Base-by-base conservation (phyloP, 2,329 filamentous ascomycete genomes). In the Dothideomycetidae sp. region DNA sequence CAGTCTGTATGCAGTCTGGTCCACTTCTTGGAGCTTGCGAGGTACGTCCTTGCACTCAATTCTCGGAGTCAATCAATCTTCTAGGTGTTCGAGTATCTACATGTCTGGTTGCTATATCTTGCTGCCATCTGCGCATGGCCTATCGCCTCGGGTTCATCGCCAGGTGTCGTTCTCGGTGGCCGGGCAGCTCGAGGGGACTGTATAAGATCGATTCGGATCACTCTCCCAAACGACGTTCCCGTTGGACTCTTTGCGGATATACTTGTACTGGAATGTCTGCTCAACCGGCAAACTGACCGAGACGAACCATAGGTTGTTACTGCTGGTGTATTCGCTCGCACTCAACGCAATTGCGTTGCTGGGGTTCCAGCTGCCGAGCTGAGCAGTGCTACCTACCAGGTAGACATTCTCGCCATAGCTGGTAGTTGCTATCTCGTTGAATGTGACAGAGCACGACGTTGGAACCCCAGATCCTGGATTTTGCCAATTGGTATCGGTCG, bases 211-310 rank as follows among this genome's bases (percentile, higher is more conserved):
- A 41, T 63, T 60, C 3, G 57, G 54, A 44, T 76, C 75, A 30
- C 57, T 60, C 59, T 82, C 77, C 76, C 77, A 82, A 2, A 56
- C 61, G 7, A 77, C 56, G 1, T 57, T 58, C 0, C 73, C 70
- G 45, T 67, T 63, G 1, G 53, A 47, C 40, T 63, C 61, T 28
- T 75, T 65, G 32, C 71, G 67, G 46, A 81, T 67, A 50, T 71
- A 83, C 60, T 81, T 81, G 55, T 82, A 82, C 57, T 73, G 49
- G 21, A 82, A 58, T 1, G 54, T 54, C 31, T 62, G 60, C 2
- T 75, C 75, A 0, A 70, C 63, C 1, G 61, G 55, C 5, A 83
- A 53, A 1, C 57, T 58, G 17, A 81, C 48, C 0, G 66, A 66
- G 0, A 54, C 63, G 32, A 57, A 63, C 78, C 78, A 83, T 4